Evolutionary conservation across 257 asterid species (phyloP).

Genomic region (Prunella vulgaris): DNA sequence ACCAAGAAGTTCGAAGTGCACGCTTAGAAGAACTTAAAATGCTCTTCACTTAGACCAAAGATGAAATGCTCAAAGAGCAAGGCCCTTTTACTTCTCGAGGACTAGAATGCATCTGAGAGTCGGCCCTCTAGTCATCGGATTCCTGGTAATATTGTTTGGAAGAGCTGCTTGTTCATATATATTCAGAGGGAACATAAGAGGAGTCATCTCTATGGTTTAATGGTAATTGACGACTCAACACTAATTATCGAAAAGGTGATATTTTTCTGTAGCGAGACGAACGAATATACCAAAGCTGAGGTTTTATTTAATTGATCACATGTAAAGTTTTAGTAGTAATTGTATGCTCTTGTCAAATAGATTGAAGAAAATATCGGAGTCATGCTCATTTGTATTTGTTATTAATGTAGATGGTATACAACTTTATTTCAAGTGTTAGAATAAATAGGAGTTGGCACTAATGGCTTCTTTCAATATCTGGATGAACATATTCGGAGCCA

Average conservation of each 20-base stretch:
- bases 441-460: neutral
- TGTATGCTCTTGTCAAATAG: neutral
- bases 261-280: neutral
- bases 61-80: neutral
- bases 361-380: neutral
- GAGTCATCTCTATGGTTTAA: no score
- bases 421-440: neutral
- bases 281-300: neutral
- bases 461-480: neutral
- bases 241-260: neutral
- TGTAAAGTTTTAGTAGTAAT: constrained; percentile 14
- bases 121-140: neutral
- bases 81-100: constrained; percentile 4
- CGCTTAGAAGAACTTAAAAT: constrained; percentile 90
- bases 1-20: constrained; percentile 92
- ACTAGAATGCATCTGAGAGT: neutral
- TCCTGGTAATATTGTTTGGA: neutral
- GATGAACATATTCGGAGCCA: neutral
- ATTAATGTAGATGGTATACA: neutral
- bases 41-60: constrained; percentile 67
- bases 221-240: neutral
- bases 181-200: no score
- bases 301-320: neutral
- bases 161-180: neutral
- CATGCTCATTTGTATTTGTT: neutral